Conservation (phyloP, 2,329 filamentous ascomycete species). For the Cercospora beticola region DNA sequence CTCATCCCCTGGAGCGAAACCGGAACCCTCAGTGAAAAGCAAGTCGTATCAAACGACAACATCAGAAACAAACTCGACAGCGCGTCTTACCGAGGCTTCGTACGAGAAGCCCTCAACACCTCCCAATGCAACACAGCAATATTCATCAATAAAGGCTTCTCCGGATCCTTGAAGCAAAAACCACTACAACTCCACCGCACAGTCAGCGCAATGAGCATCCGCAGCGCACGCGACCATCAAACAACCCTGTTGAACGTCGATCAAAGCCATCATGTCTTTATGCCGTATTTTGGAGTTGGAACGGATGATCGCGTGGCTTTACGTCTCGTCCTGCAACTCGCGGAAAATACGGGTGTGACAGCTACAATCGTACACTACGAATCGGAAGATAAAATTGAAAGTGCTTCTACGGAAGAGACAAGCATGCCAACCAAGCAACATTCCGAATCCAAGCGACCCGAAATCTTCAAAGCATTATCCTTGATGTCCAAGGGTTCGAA, state of each 20-base stretch:
- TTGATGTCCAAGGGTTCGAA: neutral
- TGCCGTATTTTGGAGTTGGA: slow-evolving; percentile 77
- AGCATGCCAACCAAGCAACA: slow-evolving; percentile 12
- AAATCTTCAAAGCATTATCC: slow-evolving; percentile 13
- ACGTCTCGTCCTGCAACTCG: slow-evolving; percentile 78
- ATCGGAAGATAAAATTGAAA: slow-evolving; percentile 23
- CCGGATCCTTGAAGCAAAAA: slow-evolving; percentile 44
- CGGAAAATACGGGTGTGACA: slow-evolving; percentile 73
- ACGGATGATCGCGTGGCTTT: slow-evolving; percentile 78
- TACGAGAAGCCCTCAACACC: slow-evolving; percentile 64
- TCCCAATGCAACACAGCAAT: slow-evolving; percentile 70
- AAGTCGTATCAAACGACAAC: slow-evolving; percentile 51
- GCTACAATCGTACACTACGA: slow-evolving; percentile 69
- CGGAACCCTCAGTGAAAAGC: slow-evolving; percentile 69
- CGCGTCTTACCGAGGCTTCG: slow-evolving; percentile 69
- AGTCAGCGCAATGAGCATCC: slow-evolving; percentile 59
- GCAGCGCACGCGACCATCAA: slow-evolving; percentile 56
- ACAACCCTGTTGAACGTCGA: slow-evolving; percentile 60
- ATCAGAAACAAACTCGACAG: slow-evolving; percentile 61
- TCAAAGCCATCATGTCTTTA: slow-evolving; percentile 77
- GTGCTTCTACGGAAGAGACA: slow-evolving; percentile 18
- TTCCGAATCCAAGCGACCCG: slow-evolving; percentile 17
- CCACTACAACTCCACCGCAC: slow-evolving; percentile 48
- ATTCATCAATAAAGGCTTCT: slow-evolving; percentile 73
- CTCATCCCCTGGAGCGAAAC: slow-evolving; percentile 89